These are phyloP conservation scores for Sclerotinia spermophila DNA, from an alignment of 2,329 filamentous ascomycete genomes.

Conservation along the genomic window DNA sequence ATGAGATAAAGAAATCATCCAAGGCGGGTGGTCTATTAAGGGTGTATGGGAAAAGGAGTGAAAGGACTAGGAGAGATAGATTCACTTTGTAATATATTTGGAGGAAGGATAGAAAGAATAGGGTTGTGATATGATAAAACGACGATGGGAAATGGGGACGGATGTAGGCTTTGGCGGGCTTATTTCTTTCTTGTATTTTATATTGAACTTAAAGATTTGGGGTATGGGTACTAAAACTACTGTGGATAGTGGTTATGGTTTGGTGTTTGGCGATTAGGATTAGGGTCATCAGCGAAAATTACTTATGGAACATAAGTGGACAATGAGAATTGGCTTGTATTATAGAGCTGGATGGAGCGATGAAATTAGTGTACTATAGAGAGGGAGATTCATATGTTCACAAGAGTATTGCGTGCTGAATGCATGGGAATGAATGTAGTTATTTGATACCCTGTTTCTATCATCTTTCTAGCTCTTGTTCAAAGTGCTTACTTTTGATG, in stretches of 20 bases:
- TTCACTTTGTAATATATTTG: conserved; percentile 17
- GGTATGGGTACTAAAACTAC: not conserved
- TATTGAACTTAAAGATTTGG: not conserved
- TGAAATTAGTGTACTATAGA: not conserved
- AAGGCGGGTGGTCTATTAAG: not conserved
- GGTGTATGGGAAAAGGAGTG: not conserved
- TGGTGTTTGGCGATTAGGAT: not conserved
- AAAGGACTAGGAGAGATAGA: conserved; percentile 8
- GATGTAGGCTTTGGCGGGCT: not conserved
- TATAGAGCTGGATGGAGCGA: not conserved
- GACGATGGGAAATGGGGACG: not conserved
- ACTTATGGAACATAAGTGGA: not conserved
- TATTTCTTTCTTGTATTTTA: not conserved
- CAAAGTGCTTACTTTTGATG: not conserved
- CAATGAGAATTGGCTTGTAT: not conserved
- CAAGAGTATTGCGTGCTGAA: not conserved
- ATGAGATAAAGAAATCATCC: conserved; percentile 10
- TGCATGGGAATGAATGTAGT: not conserved
- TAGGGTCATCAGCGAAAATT: not conserved
- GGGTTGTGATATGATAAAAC: conserved; percentile 8
- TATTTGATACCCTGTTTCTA: not conserved
- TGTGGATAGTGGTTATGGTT: not conserved
- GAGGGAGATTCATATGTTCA: not conserved
- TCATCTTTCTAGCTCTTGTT: not conserved
- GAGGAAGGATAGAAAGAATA: conserved; percentile 1